Evolutionary conservation across 495 filamentous ascomycete genomes (phyloP).

Genomic region (Cercophora scortea): DNA sequence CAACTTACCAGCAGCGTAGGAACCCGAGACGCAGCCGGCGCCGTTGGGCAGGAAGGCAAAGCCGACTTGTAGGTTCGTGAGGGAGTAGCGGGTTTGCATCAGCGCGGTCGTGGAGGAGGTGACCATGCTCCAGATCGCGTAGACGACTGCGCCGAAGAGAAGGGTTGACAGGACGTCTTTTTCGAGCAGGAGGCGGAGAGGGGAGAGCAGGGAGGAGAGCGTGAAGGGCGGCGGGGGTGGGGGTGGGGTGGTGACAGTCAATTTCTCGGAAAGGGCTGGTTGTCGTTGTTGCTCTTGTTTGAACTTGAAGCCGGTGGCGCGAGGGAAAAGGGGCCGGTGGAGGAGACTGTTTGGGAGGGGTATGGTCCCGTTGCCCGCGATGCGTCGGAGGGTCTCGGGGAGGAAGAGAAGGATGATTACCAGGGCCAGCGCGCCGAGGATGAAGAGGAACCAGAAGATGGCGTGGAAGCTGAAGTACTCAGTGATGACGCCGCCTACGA

Average conservation of each 20-base stretch:
- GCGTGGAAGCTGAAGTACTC: conserved; percentile 56
- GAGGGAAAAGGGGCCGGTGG: conserved; percentile 16
- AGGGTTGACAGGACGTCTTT: conserved; percentile 53
- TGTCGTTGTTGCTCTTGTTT: conserved; percentile 20
- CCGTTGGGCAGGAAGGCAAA: conserved; percentile 24
- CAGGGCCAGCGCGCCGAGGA: conserved; percentile 36
- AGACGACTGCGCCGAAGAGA: conserved; percentile 34
- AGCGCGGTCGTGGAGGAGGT: conserved; percentile 26
- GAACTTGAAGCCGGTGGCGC: conserved; percentile 38
- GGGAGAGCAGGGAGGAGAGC: conserved; percentile 36
- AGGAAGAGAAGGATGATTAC: conserved; percentile 38
- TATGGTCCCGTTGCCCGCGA: conserved; percentile 53
- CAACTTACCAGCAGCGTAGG: conserved; percentile 14
- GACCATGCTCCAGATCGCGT: conserved; percentile 23
- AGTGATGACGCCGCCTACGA: conserved; percentile 56
- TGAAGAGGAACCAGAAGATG: conserved; percentile 63
- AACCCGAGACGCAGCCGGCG: conserved; percentile 15
- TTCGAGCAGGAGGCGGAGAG: conserved; percentile 51
- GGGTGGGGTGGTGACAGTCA: conserved; percentile 34
- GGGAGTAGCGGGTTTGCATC: conserved; percentile 34
- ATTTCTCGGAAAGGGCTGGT: neutral
- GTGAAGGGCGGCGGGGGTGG: conserved; percentile 17
- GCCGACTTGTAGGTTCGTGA: conserved; percentile 47
- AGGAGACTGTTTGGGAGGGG: conserved; percentile 8
- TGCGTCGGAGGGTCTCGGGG: conserved; percentile 57